phyloP scores from a whole-genome alignment of 202 grass and related monocot species.

The Panicum virgatum region DNA sequence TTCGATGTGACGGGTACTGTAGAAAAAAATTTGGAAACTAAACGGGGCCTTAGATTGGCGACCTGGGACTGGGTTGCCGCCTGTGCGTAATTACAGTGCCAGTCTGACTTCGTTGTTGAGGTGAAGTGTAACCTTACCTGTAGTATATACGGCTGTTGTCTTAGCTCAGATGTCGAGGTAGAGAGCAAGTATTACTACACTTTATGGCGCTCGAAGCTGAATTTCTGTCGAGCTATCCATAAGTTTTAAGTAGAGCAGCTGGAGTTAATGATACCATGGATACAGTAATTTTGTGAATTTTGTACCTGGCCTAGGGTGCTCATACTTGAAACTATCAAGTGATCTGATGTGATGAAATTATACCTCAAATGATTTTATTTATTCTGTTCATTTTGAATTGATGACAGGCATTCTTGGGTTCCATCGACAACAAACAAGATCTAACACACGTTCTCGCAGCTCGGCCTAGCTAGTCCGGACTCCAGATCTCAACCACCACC shows the following conservation, averaged over 20 bases:
- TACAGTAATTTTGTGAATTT: not conserved
- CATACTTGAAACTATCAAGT: too few relatives aligned
- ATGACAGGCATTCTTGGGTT: constrained; percentile 24
- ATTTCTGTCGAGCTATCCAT: not conserved
- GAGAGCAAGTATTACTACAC: not conserved
- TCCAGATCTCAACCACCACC: not conserved
- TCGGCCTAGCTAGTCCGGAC: too few relatives aligned
- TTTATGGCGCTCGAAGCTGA: not conserved
- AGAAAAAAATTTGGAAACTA: too few relatives aligned
- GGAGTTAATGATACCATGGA: not conserved
- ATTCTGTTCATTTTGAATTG: constrained; percentile 2
- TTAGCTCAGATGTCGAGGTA: not conserved
- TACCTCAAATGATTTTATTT: constrained; percentile 26
- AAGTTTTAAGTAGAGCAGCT: not conserved
- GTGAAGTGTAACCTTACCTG: not conserved
- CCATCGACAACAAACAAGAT: not conserved
- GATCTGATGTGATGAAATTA: too few relatives aligned
- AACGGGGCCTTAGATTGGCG: not conserved
- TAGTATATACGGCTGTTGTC: not conserved
- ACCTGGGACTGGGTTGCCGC: not conserved
- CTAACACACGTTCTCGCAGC: not conserved
- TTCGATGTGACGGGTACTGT: too few relatives aligned
- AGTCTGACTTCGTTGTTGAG: not conserved
- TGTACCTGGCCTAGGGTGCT: not conserved
- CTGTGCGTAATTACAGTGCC: not conserved